Evolutionary conservation across 2,329 filamentous ascomycete species (phyloP).

Genomic region (Fusarium vanettenii): DNA sequence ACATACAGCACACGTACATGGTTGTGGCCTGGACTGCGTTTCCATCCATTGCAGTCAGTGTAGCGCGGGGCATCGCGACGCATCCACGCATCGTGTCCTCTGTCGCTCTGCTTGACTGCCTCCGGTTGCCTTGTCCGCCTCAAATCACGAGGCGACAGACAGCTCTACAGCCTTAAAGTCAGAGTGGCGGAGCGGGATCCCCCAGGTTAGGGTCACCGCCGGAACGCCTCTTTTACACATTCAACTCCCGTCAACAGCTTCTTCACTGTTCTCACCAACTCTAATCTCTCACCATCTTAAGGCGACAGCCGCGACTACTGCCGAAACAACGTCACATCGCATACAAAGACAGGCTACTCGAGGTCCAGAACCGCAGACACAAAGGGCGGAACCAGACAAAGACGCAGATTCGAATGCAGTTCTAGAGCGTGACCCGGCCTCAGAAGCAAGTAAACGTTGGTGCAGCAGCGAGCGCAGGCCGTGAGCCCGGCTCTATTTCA

Average conservation of each 20-base stretch:
- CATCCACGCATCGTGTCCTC: constrained; percentile 19
- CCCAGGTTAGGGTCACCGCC: constrained; percentile 2
- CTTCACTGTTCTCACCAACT: neutral
- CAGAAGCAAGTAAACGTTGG: constrained; percentile 33
- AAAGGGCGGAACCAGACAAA: constrained; percentile 17
- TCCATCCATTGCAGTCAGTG: constrained; percentile 28
- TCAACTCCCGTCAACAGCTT: neutral
- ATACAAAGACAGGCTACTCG: constrained; percentile 13
- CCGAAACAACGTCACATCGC: constrained; percentile 18
- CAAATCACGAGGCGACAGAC: constrained; percentile 33
- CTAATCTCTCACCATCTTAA: neutral
- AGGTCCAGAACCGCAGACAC: constrained; percentile 9
- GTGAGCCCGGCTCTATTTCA: constrained; percentile 20
- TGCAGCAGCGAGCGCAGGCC: constrained; percentile 14
- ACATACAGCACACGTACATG: constrained; percentile 29
- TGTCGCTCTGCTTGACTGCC: constrained; percentile 22
- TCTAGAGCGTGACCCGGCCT: constrained; percentile 23
- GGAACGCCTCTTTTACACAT: constrained; percentile 21
- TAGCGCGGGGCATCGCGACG: constrained; percentile 36
- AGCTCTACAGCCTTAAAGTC: constrained; percentile 28
- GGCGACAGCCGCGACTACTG: constrained; percentile 5
- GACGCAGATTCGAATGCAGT: constrained; percentile 29
- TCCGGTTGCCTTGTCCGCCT: constrained; percentile 18
- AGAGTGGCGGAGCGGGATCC: constrained; percentile 14
- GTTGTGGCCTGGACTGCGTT: constrained; percentile 21